A percentile compares a stretch with the other conserved stretches of the same genome.
phyloP scores from a whole-genome alignment of 2,329 filamentous ascomycete genomes.

The Fusarium protoensiforme region DNA sequence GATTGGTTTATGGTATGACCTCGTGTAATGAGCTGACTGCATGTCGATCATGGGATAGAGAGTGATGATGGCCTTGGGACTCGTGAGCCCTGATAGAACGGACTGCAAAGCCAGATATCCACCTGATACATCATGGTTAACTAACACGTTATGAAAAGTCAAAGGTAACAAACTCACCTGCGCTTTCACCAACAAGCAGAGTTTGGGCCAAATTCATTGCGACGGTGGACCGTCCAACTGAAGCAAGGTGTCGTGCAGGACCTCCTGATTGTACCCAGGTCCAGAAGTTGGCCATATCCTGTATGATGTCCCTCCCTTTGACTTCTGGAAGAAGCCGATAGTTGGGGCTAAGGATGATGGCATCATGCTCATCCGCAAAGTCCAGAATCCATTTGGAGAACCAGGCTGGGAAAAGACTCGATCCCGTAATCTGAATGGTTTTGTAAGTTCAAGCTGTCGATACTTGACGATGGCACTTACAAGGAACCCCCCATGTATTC shows the following conservation, averaged over 20 bases:
- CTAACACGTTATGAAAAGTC: accelerated
- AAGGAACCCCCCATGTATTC: neutral
- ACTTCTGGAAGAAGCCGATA: constrained; percentile 19
- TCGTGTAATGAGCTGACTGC: neutral
- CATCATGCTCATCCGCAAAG: neutral
- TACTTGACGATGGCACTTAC: neutral
- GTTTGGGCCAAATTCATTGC: neutral
- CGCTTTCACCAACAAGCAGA: neutral
- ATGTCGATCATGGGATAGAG: neutral
- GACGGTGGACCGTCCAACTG: neutral
- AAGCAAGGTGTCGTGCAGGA: neutral
- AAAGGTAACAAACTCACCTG: neutral
- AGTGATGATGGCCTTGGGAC: neutral
- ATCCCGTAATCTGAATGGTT: neutral
- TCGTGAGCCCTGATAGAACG: neutral
- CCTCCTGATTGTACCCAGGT: neutral
- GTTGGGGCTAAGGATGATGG: neutral
- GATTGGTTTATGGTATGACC: neutral
- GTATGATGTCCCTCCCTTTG: constrained; percentile 7
- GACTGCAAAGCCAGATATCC: neutral
- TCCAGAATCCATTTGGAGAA: neutral
- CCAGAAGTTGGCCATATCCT: constrained; percentile 18
- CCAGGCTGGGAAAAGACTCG: neutral
- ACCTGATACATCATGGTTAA: neutral
- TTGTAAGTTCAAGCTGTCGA: neutral